Conservation (phyloP, 2,329 filamentous ascomycete genomes). For the Fusarium hainanense region DNA sequence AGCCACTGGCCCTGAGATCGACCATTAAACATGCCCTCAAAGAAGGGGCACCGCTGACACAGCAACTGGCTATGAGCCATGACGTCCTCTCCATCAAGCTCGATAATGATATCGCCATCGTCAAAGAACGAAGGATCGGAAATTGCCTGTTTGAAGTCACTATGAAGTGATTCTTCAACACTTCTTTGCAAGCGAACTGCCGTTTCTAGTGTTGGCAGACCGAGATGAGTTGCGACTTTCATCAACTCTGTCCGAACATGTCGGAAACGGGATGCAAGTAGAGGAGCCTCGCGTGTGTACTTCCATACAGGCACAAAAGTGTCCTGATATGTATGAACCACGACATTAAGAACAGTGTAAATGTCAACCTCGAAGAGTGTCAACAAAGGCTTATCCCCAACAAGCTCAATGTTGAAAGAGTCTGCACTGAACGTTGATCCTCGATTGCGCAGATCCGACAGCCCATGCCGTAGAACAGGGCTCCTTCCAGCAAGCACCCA, state of each 20-base stretch:
- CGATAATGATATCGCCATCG: constrained; percentile 81
- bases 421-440: constrained; percentile 44
- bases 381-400: constrained; percentile 65
- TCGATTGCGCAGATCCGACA: constrained; percentile 65
- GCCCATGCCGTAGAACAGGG: constrained; percentile 69
- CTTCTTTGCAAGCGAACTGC: constrained; percentile 80
- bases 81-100: constrained; percentile 79
- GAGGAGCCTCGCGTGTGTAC: constrained; percentile 72
- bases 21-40: constrained; percentile 89
- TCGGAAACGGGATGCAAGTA: constrained; percentile 78
- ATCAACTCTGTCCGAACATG: constrained; percentile 88
- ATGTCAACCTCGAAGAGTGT: constrained; percentile 78
- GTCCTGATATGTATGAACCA: constrained; percentile 85
- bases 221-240: constrained; percentile 79
- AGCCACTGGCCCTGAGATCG: constrained; percentile 89
- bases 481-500: constrained; percentile 85
- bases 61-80: constrained; percentile 81
- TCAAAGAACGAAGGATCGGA: constrained; percentile 77
- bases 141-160: constrained; percentile 77
- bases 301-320: constrained; percentile 87
- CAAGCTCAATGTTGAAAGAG: constrained; percentile 50
- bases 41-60: constrained; percentile 90
- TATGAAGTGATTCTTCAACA: constrained; percentile 71
- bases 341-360: constrained; percentile 81
- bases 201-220: constrained; percentile 77